Evolutionary conservation across 768 basidiomycete genomes (phyloP), one percentile per base, ranked within the genome.

Genomic region (Tricholoma sp.): DNA sequence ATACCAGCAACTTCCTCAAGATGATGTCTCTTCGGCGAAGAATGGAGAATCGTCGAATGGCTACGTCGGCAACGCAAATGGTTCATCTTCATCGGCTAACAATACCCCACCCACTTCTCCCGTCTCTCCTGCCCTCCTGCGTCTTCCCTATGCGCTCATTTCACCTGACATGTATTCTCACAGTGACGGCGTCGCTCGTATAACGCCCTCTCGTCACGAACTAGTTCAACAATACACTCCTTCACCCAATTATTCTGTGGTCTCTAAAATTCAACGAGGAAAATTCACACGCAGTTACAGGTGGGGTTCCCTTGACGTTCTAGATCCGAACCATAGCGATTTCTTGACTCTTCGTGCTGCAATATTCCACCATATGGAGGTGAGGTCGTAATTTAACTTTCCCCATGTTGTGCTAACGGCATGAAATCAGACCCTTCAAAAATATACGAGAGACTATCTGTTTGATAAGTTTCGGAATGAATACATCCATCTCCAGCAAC

Each of bases 291-390:
- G 92, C 54, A 79, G 70, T 61, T 94, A 90, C 70, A 82, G 91
- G 48, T 95, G 93, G 93, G 93, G 93, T 28, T 78, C 74, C 61
- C 77, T 94, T 63, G 88, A 93, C 66, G 86, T 91, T 47, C 74
- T 93, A 62, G 88, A 94, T 70, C 78, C 81, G 17, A 79, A 70
- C 37, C 92, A 95, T 63, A 86, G 84, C 65, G 94, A 96, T 70
- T 94, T 95, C 70, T 64, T 86, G 33, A 70, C 83, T 37, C 80
- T 96, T 55, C 84, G 90, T 56, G 79, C 80, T 31, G 90, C 89
- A 49, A 82, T 96, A 60, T 87, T 94, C 66, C 89, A 90, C 66
- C 89, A 91, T 69, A 89, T 94, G 86, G 84, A 89, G 81, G 92
- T 93, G 75, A 68, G 29, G 47, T 80, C 66, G 58, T 32, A 50